These are phyloP conservation scores for Vitis hybrid DNA, from an alignment of 177 flowering plant genomes.

Conservation along the genomic window DNA sequence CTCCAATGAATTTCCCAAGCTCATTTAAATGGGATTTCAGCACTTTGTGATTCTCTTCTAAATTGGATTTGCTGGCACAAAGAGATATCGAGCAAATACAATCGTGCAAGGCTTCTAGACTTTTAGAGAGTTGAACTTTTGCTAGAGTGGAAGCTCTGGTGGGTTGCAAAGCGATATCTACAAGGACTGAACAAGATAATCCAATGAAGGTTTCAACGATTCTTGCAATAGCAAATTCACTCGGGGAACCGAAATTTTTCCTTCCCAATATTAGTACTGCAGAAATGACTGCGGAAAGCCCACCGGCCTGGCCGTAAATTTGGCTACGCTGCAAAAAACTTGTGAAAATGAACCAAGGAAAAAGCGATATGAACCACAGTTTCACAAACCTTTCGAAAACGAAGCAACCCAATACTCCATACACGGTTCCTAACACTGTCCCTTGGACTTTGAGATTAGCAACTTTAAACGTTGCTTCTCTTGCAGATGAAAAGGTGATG, in stretches of 20 bases:
- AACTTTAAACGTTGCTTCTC: conserved; percentile 71
- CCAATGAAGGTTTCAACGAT: conserved; percentile 78
- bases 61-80: not conserved
- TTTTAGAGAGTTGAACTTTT: conserved; percentile 43
- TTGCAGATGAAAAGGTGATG: conserved; percentile 48
- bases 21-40: conserved; percentile 36
- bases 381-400: conserved; percentile 41
- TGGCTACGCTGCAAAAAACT: conserved; percentile 60
- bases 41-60: conserved; percentile 36
- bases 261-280: conserved; percentile 78
- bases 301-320: conserved; percentile 87
- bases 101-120: conserved; percentile 33
- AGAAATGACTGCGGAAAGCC: conserved; percentile 69
- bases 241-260: conserved; percentile 62
- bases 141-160: conserved; percentile 72
- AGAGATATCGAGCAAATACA: conserved; percentile 27
- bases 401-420: conserved; percentile 78
- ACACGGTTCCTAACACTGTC: conserved; percentile 76
- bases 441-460: conserved; percentile 83
- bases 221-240: conserved; percentile 79
- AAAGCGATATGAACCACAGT: conserved; percentile 56
- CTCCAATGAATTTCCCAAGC: conserved; percentile 51
- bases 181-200: conserved; percentile 57
- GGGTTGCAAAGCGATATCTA: conserved; percentile 74
- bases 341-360: conserved; percentile 86